phyloP scores from a whole-genome alignment of 2,329 filamentous ascomycete genomes.

The Penicillium polonicum region DNA sequence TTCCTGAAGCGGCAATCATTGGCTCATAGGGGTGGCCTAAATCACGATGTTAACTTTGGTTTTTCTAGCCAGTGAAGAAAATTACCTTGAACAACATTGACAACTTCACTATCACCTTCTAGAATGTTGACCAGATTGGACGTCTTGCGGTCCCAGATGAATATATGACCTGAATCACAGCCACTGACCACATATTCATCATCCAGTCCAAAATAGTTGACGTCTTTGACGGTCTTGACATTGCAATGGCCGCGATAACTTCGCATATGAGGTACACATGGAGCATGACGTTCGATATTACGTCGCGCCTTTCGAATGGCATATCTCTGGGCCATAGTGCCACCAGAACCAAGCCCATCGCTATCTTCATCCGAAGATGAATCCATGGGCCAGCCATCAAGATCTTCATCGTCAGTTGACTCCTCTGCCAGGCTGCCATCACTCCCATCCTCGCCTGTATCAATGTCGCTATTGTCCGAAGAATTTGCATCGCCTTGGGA shows the following conservation, averaged over 20 bases:
- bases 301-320: slow-evolving; percentile 51
- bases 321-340: slow-evolving; percentile 47
- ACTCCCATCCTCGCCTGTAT: background rate
- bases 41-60: slow-evolving; percentile 13
- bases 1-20: slow-evolving; percentile 64
- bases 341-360: slow-evolving; percentile 26
- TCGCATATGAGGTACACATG: slow-evolving; percentile 57
- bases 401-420: slow-evolving; percentile 14
- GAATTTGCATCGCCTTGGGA: background rate
- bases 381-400: background rate
- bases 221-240: slow-evolving; percentile 66
- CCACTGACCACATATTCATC: slow-evolving; percentile 69
- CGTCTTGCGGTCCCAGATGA: slow-evolving; percentile 68
- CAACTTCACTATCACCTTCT: slow-evolving; percentile 66
- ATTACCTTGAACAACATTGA: slow-evolving; percentile 65
- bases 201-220: slow-evolving; percentile 65
- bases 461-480: background rate
- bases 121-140: slow-evolving; percentile 62
- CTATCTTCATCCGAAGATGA: slow-evolving; percentile 22
- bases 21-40: slow-evolving; percentile 66
- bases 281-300: slow-evolving; percentile 54
- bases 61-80: background rate
- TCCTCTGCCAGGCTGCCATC: slow-evolving; percentile 17
- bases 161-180: slow-evolving; percentile 65
- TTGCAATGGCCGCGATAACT: slow-evolving; percentile 66